Conservation (phyloP, 164 flowering plant species). For the Berberis thunbergii region DNA sequence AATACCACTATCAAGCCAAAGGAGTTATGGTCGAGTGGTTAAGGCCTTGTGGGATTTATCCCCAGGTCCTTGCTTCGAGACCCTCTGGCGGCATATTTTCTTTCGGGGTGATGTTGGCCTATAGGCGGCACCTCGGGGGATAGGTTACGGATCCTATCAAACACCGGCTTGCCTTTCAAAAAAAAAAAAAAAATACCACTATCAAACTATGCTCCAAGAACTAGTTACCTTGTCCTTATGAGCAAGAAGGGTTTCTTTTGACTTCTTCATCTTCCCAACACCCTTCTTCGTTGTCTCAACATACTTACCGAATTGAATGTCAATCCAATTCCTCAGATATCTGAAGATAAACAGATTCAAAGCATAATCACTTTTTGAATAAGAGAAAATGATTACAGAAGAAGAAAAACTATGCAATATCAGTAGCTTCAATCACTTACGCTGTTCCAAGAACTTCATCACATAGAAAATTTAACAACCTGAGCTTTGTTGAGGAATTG, state of each 20-base stretch:
- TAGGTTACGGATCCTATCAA: too few relatives aligned
- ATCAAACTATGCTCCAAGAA: background rate
- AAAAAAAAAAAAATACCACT: too few relatives aligned
- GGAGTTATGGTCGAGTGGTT: too few relatives aligned
- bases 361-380: background rate
- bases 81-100: too few relatives aligned
- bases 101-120: too few relatives aligned
- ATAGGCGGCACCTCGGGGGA: too few relatives aligned
- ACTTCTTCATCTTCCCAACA: too few relatives aligned
- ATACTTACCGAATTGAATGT: conserved; percentile 31
- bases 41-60: too few relatives aligned
- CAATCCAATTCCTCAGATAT: conserved; percentile 57
- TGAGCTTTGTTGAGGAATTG: conserved; percentile 45
- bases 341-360: conserved; percentile 23
- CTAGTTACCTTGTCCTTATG: conserved; percentile 54
- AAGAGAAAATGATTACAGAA: background rate
- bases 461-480: conserved; percentile 60
- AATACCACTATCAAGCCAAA: background rate
- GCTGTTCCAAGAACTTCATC: conserved; percentile 67
- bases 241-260: conserved; percentile 40
- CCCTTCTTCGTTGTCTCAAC: conserved; percentile 40
- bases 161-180: too few relatives aligned
- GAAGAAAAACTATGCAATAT: background rate
- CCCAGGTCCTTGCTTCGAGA: too few relatives aligned
- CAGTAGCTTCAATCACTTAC: conserved; percentile 49